phyloP scores from a whole-genome alignment of 495 filamentous ascomycete genomes.

The Aspergillus bridgeri region DNA sequence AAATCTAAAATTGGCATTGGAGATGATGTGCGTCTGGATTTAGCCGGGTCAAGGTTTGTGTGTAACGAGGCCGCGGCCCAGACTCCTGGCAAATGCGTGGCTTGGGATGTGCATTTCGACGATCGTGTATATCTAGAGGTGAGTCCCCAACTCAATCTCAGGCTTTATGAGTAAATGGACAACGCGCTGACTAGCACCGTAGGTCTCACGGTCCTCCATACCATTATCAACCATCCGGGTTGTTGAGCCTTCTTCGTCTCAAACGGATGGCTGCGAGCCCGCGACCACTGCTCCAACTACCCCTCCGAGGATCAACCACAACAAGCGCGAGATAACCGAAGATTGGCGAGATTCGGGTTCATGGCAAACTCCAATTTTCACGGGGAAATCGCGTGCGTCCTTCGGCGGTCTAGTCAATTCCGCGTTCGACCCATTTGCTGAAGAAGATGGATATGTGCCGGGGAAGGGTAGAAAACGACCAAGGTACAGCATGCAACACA shows the following conservation, averaged over 20 bases:
- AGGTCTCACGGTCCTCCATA: conserved; percentile 36
- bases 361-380: conserved; percentile 75
- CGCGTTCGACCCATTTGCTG: conserved; percentile 63
- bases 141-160: conserved; percentile 2
- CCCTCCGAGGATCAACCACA: conserved; percentile 15
- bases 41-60: conserved; percentile 62
- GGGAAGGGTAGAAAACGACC: conserved; percentile 68
- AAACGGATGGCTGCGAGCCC: conserved; percentile 14
- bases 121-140: conserved; percentile 61
- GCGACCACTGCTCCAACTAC: conserved; percentile 26
- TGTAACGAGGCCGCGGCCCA: conserved; percentile 41
- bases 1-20: conserved; percentile 66
- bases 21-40: conserved; percentile 65
- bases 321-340: conserved; percentile 7
- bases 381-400: conserved; percentile 60
- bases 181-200: conserved; percentile 7
- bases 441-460: conserved; percentile 61
- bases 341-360: conserved; percentile 8
- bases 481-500: conserved; percentile 65
- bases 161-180: not conserved
- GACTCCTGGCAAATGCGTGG: conserved; percentile 64
- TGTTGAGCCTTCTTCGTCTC: conserved; percentile 42
- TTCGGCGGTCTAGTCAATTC: conserved; percentile 57
- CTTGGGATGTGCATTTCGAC: conserved; percentile 69
- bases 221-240: conserved; percentile 41